Evolutionary conservation across 2,329 filamentous ascomycete genomes (phyloP).

Genomic region (Epichloe brachyelytri): DNA sequence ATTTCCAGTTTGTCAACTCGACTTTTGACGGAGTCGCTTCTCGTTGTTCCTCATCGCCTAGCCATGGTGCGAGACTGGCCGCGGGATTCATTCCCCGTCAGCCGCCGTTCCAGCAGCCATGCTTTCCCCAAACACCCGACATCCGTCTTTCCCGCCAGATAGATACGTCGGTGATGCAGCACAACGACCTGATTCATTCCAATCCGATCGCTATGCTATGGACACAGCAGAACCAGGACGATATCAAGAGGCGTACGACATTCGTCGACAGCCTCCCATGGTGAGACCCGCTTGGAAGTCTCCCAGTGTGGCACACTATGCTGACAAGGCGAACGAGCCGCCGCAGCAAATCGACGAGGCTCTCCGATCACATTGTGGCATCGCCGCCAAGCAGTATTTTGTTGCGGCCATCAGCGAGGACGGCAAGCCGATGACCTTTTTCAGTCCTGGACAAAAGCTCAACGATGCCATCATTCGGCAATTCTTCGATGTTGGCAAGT

Average conservation of each 20-base stretch:
- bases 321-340: conserved; percentile 4
- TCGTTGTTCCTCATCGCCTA: neutral
- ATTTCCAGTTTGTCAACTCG: neutral
- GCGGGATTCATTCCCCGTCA: conserved; percentile 26
- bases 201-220: conserved; percentile 16
- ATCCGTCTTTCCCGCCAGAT: conserved; percentile 17
- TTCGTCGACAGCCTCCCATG: conserved; percentile 25
- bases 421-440: conserved; percentile 31
- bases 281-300: conserved; percentile 14
- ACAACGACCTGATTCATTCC: conserved; percentile 19
- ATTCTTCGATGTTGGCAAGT: conserved; percentile 34
- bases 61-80: conserved; percentile 29
- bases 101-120: conserved; percentile 15
- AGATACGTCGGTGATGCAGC: conserved; percentile 16
- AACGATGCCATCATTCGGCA: conserved; percentile 25
- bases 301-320: neutral
- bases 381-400: conserved; percentile 39
- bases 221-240: conserved; percentile 21
- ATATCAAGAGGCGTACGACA: conserved; percentile 21
- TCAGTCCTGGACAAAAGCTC: conserved; percentile 27
- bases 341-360: conserved; percentile 36
- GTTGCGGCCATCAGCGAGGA: conserved; percentile 37
- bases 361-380: conserved; percentile 37
- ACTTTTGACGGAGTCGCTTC: neutral
- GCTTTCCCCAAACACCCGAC: conserved; percentile 15